Evolutionary conservation across 2,329 filamentous ascomycete species (phyloP).

Genomic region (Hypoxylon sp.): DNA sequence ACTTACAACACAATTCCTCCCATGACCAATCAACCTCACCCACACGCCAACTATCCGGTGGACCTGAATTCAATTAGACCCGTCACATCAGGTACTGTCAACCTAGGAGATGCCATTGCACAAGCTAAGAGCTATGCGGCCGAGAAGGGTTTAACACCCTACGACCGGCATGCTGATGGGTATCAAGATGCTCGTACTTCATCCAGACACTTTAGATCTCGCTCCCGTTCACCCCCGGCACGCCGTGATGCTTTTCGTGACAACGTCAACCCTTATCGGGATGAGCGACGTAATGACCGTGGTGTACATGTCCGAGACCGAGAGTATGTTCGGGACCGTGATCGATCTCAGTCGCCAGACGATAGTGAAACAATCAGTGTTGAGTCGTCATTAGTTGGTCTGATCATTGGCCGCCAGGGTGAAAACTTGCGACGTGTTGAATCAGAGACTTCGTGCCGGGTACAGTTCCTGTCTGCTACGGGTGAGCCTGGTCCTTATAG

Average conservation of each 20-base stretch:
- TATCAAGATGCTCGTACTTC: slow-evolving; percentile 62
- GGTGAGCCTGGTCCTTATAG: slow-evolving; percentile 80
- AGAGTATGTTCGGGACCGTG: slow-evolving; percentile 76
- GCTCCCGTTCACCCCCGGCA: slow-evolving; percentile 79
- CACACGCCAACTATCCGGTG: slow-evolving; percentile 63
- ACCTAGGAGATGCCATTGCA: slow-evolving; percentile 86
- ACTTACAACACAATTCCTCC: slow-evolving; percentile 58
- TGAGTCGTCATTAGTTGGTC: slow-evolving; percentile 86
- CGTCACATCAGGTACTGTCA: slow-evolving; percentile 84
- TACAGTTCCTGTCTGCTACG: slow-evolving; percentile 87
- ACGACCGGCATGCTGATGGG: slow-evolving; percentile 69
- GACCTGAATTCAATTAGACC: slow-evolving; percentile 86
- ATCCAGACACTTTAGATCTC: slow-evolving; percentile 73
- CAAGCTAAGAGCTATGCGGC: slow-evolving; percentile 86
- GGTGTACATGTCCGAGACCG: slow-evolving; percentile 66
- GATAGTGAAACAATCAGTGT: slow-evolving; percentile 87
- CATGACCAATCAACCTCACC: slow-evolving; percentile 54
- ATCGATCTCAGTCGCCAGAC: slow-evolving; percentile 83
- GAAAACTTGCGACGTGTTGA: slow-evolving; percentile 92
- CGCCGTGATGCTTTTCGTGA: slow-evolving; percentile 80
- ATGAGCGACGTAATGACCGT: slow-evolving; percentile 82
- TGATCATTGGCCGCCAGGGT: slow-evolving; percentile 91
- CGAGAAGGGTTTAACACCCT: slow-evolving; percentile 79
- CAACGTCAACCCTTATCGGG: slow-evolving; percentile 85
- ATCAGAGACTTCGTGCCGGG: slow-evolving; percentile 83